These are phyloP conservation scores for Pseudevernia furfuracea DNA, from an alignment of 495 filamentous ascomycete species.

Conservation along the genomic window DNA sequence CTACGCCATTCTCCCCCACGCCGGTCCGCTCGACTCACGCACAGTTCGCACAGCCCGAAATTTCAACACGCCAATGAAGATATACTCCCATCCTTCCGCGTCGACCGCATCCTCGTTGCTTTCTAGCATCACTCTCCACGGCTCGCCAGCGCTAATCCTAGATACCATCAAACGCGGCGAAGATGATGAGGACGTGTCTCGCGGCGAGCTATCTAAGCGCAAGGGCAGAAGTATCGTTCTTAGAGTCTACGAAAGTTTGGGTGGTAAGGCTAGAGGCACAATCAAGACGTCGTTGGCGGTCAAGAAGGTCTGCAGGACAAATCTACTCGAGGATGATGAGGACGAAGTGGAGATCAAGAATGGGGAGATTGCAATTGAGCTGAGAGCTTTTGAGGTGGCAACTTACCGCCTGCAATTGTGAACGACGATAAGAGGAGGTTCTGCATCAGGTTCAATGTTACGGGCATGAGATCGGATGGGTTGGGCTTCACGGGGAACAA, in stretches of 20 bases:
- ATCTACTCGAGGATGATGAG: slow-evolving; percentile 58
- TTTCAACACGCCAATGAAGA: slow-evolving; percentile 75
- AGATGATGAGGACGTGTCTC: slow-evolving; percentile 83
- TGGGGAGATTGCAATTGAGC: slow-evolving; percentile 45
- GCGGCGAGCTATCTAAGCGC: slow-evolving; percentile 58
- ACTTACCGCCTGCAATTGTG: slow-evolving; percentile 72
- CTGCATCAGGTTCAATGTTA: background rate
- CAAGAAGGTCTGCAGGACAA: slow-evolving; percentile 70
- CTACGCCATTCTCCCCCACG: slow-evolving; percentile 86
- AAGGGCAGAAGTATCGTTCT: slow-evolving; percentile 72
- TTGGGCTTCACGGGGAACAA: background rate
- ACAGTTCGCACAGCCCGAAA: slow-evolving; percentile 79
- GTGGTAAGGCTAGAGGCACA: slow-evolving; percentile 62
- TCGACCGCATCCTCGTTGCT: slow-evolving; percentile 35
- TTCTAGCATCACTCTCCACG: slow-evolving; percentile 47
- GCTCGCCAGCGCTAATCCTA: slow-evolving; percentile 57
- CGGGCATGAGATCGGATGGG: background rate
- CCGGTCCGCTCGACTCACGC: slow-evolving; percentile 56
- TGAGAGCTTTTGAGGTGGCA: slow-evolving; percentile 85
- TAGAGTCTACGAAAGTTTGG: slow-evolving; percentile 85
- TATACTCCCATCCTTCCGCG: slow-evolving; percentile 33
- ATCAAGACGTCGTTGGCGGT: slow-evolving; percentile 61
- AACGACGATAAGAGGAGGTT: background rate
- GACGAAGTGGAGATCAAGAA: slow-evolving; percentile 40
- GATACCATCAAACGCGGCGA: slow-evolving; percentile 89